Base-by-base conservation (phyloP, 2,329 filamentous ascomycete species). In the Colletotrichum sidae region DNA sequence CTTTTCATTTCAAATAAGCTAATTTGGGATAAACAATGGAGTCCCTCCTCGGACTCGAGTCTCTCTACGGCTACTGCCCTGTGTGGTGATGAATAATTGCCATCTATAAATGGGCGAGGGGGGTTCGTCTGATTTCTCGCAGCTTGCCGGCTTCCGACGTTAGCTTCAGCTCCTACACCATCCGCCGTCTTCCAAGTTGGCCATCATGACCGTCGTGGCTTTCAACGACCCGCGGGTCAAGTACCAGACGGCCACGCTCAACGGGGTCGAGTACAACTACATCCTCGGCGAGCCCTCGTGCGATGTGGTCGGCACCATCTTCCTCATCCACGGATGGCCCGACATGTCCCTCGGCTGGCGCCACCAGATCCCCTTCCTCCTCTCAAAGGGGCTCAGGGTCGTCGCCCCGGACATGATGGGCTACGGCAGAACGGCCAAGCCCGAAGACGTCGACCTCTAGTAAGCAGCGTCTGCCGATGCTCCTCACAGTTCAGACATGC, bases 321-420 rank as follows among this genome's bases (percentile, higher is more conserved):
- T 85, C 60, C 70, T 72, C 62, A 59, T 90, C 71, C 88, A 91
- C 76, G 92, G 92, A 68, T 93, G 88, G 79, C 92, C 92, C 2
- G 92, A 94, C 75, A 76, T 93, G 8, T 86, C 87, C 3, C 86
- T 92, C 70, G 92, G 88, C 72, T 96, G 92, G 92, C 87, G 92
- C 60, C 89, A 92, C 76, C 92, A 96, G 75, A 91, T 96, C 63
- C 92, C 92, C 0, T 76, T 86, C 68, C 83, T 96, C 9, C 74
- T 89, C 6, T 82, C 87, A 8, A 80, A 91, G 60, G 88, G 88
- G 11, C 84, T 93, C 59, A 85, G 90, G 56, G 91, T 94, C 49
- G 86, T 96, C 33, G 90, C 87, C 8, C 89, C 91, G 1, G 92
- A 96, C 76, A 88, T 92, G 81, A 86, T 94, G 74, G 92, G 93